A percentile compares a stretch with the other conserved stretches of the same genome.
Evolutionary conservation across 495 filamentous ascomycete species (phyloP).

Genomic region (Aspergillus coremiiformis): DNA sequence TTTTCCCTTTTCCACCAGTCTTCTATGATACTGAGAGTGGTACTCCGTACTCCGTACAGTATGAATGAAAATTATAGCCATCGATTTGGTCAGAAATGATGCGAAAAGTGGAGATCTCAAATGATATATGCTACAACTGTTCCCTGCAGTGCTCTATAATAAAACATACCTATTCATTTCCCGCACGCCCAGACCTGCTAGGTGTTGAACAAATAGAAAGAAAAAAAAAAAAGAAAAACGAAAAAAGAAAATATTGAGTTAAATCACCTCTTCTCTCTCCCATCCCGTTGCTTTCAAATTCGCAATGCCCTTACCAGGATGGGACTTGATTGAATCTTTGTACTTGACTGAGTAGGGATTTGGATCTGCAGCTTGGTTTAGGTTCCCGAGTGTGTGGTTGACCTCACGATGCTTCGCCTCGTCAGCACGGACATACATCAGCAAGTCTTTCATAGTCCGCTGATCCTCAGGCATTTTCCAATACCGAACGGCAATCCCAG

Average conservation of each 20-base stretch:
- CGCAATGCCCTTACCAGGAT: constrained; percentile 64
- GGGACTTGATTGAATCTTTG: constrained; percentile 52
- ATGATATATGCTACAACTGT: neutral
- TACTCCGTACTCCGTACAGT: no score
- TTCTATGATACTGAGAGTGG: no score
- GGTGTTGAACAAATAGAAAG: neutral
- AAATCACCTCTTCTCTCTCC: constrained; percentile 77
- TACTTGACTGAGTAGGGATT: constrained; percentile 84
- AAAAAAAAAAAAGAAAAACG: neutral
- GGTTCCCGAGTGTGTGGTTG: constrained; percentile 86
- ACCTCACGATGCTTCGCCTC: constrained; percentile 97
- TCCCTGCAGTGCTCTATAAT: neutral
- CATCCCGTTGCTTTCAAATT: constrained; percentile 64
- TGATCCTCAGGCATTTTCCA: constrained; percentile 87
- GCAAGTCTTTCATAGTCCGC: constrained; percentile 74
- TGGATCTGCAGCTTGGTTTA: constrained; percentile 73
- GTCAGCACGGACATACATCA: constrained; percentile 85
- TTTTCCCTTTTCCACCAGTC: no score
- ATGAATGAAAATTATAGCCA: no score
- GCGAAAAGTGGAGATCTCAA: no score
- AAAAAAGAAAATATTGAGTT: constrained; percentile 12
- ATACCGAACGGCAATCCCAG: constrained; percentile 81
- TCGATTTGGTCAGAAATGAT: no score
- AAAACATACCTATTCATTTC: neutral
- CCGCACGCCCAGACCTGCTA: neutral